Conservation (phyloP, 1,284 basidiomycete species). For the Ceraceosorus bombacis region DNA sequence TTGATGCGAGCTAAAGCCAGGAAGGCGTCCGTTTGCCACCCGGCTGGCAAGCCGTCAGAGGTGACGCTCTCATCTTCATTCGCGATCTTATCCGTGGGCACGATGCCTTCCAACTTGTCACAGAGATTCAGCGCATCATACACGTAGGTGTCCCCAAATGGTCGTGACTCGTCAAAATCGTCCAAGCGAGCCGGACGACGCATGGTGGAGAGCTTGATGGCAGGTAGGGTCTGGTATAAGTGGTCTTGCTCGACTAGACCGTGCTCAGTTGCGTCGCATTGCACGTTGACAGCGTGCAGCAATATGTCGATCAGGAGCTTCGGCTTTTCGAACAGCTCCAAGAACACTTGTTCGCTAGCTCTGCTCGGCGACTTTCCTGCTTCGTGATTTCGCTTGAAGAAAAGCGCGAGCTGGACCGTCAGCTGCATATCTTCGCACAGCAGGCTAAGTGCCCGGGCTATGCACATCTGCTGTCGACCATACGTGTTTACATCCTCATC, state of each 20-base stretch:
- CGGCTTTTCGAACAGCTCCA: constrained; percentile 57
- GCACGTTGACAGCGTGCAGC: constrained; percentile 59
- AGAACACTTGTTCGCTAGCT: constrained; percentile 58
- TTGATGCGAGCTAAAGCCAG: constrained; percentile 59
- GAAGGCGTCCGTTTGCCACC: constrained; percentile 42
- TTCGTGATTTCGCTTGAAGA: constrained; percentile 43
- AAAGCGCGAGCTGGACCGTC: constrained; percentile 39
- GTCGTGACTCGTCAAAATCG: constrained; percentile 55
- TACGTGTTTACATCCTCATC: constrained; percentile 44
- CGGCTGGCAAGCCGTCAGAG: constrained; percentile 9
- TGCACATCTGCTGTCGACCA: constrained; percentile 64
- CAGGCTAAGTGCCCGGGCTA: constrained; percentile 67
- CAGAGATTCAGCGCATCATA: constrained; percentile 53
- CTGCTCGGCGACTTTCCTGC: constrained; percentile 46
- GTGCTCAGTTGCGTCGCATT: constrained; percentile 65
- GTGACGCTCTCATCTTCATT: constrained; percentile 5
- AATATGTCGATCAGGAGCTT: constrained; percentile 58
- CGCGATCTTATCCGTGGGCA: constrained; percentile 23
- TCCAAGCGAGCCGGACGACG: constrained; percentile 59
- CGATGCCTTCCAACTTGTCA: constrained; percentile 48
- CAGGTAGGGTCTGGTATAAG: too few species aligned
- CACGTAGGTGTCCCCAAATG: constrained; percentile 71
- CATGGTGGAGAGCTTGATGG: constrained; percentile 44
- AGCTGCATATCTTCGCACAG: constrained; percentile 18
- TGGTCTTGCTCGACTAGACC: constrained; percentile 49